Conservation (phyloP, 192 early-diverging fungal species). For the Backusella luteola region DNA sequence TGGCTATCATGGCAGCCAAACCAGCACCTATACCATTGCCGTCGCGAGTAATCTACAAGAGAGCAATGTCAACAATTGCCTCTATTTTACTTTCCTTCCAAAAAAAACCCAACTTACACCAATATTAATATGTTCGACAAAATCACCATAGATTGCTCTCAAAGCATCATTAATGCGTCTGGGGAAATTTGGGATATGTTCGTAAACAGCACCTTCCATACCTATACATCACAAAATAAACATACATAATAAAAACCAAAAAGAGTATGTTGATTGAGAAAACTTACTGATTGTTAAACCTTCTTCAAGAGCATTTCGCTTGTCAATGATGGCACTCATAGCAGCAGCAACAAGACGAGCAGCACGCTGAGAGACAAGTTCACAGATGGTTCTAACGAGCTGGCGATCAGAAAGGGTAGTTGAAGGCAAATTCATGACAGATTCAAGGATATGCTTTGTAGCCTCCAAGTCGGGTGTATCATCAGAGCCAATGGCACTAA, state of each 20-base stretch:
- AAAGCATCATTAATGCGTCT: slow-evolving; percentile 23
- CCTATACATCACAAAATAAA: slow-evolving; percentile 26
- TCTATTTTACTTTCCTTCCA: not conserved
- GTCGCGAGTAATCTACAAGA: slow-evolving; percentile 45
- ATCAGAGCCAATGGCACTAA: slow-evolving; percentile 72
- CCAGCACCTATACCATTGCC: slow-evolving; percentile 73
- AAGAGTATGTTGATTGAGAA: not conserved
- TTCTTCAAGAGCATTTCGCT: slow-evolving; percentile 25
- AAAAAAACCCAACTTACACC: slow-evolving; percentile 26
- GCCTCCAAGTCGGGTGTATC: slow-evolving; percentile 60
- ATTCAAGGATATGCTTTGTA: slow-evolving; percentile 73
- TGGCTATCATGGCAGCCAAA: slow-evolving; percentile 57
- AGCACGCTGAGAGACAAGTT: slow-evolving; percentile 79
- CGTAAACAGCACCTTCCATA: slow-evolving; percentile 62
- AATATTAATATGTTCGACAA: slow-evolving; percentile 31
- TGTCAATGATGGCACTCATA: slow-evolving; percentile 64
- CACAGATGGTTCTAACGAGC: slow-evolving; percentile 77
- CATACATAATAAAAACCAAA: not conserved
- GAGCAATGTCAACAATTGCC: not conserved
- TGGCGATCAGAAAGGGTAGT: slow-evolving; percentile 79
- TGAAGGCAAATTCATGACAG: slow-evolving; percentile 57
- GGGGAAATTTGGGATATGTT: slow-evolving; percentile 58
- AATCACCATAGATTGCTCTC: slow-evolving; percentile 21
- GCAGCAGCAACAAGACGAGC: slow-evolving; percentile 76
- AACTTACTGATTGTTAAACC: slow-evolving; percentile 35